Conservation (phyloP, 2,329 filamentous ascomycete genomes). For the Trichoderma asperellum region DNA sequence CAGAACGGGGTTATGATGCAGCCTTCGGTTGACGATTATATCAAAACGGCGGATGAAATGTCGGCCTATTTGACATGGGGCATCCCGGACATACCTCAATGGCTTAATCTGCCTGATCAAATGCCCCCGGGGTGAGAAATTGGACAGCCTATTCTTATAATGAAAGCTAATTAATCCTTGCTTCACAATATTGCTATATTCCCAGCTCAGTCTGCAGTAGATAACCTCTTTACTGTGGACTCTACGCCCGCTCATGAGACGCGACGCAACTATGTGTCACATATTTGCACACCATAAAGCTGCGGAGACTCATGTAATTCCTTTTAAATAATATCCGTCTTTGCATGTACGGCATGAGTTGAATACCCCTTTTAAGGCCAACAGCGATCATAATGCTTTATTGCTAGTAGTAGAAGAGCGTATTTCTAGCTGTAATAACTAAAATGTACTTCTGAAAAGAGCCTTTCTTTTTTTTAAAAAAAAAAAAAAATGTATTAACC, state of each 20-base stretch:
- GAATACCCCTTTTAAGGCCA: not conserved
- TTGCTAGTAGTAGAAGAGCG: no score
- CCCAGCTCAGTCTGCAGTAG: not conserved
- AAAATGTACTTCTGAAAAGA: no score
- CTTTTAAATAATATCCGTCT: not conserved
- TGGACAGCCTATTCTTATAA: not conserved
- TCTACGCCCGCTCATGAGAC: not conserved
- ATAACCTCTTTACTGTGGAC: not conserved
- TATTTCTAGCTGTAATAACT: not conserved
- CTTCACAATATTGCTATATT: not conserved
- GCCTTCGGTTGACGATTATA: constrained; percentile 35
- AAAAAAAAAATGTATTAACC: no score
- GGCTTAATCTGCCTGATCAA: constrained; percentile 18
- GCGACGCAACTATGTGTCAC: not conserved
- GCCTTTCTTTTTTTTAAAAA: no score
- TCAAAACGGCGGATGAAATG: constrained; percentile 36
- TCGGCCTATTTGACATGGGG: constrained; percentile 35
- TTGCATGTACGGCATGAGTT: not conserved
- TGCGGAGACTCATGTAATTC: not conserved
- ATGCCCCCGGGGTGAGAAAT: constrained; percentile 22
- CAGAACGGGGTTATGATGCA: constrained; percentile 30
- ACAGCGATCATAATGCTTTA: not conserved
- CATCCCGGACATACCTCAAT: constrained; percentile 31
- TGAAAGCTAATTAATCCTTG: not conserved
- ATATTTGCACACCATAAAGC: not conserved